phyloP scores from a whole-genome alignment of 2,329 filamentous ascomycete species.

The Paracorniculantispora psalliotae region DNA sequence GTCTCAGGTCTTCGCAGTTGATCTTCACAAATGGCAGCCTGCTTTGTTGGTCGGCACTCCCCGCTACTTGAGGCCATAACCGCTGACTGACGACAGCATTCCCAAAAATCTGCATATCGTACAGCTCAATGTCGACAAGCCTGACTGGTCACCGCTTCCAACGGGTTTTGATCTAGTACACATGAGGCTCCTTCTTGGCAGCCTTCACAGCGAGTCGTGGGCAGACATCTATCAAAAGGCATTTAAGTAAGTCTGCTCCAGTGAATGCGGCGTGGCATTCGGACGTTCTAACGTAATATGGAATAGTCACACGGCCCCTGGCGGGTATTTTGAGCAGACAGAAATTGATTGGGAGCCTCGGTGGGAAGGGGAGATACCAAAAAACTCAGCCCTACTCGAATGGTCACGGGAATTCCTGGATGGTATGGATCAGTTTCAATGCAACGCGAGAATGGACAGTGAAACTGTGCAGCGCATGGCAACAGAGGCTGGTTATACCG shows the following conservation, averaged over 20 bases:
- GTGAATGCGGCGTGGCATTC: neutral
- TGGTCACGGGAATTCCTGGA: constrained; percentile 68
- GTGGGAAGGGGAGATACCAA: constrained; percentile 57
- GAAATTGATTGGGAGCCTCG: constrained; percentile 81
- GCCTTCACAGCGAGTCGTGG: constrained; percentile 66
- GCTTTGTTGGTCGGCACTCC: constrained; percentile 22
- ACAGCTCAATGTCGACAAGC: constrained; percentile 71
- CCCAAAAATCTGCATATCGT: constrained; percentile 52
- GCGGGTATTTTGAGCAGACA: constrained; percentile 76
- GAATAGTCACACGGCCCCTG: constrained; percentile 65
- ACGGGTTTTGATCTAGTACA: constrained; percentile 75
- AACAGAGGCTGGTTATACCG: constrained; percentile 68
- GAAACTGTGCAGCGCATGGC: constrained; percentile 53
- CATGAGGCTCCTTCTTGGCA: constrained; percentile 72
- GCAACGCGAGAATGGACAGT: constrained; percentile 57
- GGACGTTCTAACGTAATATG: neutral
- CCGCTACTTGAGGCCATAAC: neutral
- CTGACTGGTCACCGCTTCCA: constrained; percentile 49
- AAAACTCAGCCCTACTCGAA: constrained; percentile 52
- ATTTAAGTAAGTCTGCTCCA: constrained; percentile 43
- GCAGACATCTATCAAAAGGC: constrained; percentile 65
- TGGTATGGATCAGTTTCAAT: constrained; percentile 61
- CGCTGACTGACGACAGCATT: constrained; percentile 47
- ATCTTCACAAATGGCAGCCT: constrained; percentile 37
- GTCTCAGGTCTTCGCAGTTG: constrained; percentile 33